These are phyloP conservation scores for Flaveria robusta DNA, from an alignment of 129 eudicot species.

Conservation along the genomic window DNA sequence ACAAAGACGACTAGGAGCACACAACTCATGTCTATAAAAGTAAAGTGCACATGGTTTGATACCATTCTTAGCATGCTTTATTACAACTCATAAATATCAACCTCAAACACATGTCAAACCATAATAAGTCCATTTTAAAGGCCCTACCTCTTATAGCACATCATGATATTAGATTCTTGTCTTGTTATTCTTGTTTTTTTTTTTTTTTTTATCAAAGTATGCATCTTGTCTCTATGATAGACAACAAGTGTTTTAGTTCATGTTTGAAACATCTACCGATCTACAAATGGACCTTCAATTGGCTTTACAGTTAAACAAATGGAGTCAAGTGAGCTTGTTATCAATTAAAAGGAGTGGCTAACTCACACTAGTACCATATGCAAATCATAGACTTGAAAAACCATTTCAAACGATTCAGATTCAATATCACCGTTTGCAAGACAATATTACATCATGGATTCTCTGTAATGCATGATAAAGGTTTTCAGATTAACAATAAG, in stretches of 20 bases:
- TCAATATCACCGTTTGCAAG: constrained; percentile 15
- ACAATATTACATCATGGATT: constrained; percentile 18
- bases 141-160: constrained; percentile 28
- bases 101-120: constrained; percentile 19
- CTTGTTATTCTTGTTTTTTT: constrained; percentile 27
- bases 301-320: not conserved
- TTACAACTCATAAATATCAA: constrained; percentile 21
- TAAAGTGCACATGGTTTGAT: constrained; percentile 40
- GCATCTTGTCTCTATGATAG: constrained; percentile 23
- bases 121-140: constrained; percentile 18
- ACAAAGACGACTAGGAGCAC: constrained; percentile 28
- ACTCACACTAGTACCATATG: not conserved
- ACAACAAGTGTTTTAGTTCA: constrained; percentile 4
- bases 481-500: not conserved
- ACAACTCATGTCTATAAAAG: constrained; percentile 19
- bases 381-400: not conserved
- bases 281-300: constrained; percentile 16
- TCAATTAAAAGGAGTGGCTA: not conserved
- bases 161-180: constrained; percentile 7
- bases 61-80: constrained; percentile 31
- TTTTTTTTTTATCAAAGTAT: constrained; percentile 10
- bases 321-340: not conserved
- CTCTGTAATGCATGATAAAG: not conserved
- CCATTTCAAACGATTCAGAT: not conserved
- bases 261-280: constrained; percentile 1